phyloP scores from a whole-genome alignment of 108 stramenopile genomes.

The Cylindrotheca closterium region DNA sequence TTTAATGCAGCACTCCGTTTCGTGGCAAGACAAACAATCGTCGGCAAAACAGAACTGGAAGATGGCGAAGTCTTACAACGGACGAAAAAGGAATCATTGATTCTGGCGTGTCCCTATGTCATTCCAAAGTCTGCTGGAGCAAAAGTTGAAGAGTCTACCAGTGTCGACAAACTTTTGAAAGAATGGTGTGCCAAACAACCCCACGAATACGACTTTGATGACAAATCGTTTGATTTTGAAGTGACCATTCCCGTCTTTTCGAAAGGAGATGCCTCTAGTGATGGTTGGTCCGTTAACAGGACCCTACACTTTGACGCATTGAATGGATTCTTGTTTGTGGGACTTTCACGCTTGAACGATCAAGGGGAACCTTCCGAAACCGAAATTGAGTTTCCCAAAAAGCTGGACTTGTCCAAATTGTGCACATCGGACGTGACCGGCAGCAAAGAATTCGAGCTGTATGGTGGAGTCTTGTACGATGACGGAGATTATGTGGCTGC shows the following conservation, averaged over 20 bases:
- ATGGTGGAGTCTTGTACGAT: constrained; percentile 29
- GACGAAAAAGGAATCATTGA: constrained; percentile 11
- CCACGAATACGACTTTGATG: constrained; percentile 31
- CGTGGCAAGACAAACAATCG: constrained; percentile 13
- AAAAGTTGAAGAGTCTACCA: background rate
- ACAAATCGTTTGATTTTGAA: constrained; percentile 29
- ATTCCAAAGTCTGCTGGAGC: background rate
- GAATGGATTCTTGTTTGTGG: constrained; percentile 26
- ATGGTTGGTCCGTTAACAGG: constrained; percentile 19
- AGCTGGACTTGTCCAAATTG: constrained; percentile 22
- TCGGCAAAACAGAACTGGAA: constrained; percentile 15
- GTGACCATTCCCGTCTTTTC: constrained; percentile 21
- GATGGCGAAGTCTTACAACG: constrained; percentile 20
- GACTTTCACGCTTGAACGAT: constrained; percentile 14
- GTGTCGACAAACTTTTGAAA: constrained; percentile 8
- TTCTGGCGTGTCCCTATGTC: constrained; percentile 29
- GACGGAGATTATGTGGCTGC: constrained; percentile 33
- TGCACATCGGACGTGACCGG: constrained; percentile 9
- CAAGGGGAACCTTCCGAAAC: constrained; percentile 7
- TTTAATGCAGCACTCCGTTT: constrained; percentile 6
- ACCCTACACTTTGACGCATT: constrained; percentile 9
- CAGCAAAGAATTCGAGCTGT: constrained; percentile 21
- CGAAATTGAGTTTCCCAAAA: constrained; percentile 13
- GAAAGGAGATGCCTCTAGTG: background rate
- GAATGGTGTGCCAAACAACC: constrained; percentile 12